Evolutionary conservation across 208 protist species (phyloP).

Genomic region (Lotmaria passim): DNA sequence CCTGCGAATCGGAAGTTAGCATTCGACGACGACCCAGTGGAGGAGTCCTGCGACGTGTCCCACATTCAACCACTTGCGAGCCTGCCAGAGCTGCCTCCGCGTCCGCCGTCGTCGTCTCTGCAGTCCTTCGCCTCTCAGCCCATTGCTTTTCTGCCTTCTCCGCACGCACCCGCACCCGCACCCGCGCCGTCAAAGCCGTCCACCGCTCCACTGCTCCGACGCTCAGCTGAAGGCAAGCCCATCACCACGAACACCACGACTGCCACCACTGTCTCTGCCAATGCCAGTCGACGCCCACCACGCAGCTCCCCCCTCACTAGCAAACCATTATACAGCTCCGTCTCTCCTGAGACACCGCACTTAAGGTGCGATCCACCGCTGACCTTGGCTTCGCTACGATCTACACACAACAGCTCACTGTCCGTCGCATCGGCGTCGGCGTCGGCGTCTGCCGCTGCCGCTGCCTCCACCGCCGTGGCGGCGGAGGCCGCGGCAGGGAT

Average conservation of each 20-base stretch:
- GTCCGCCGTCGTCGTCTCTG: slow-evolving; percentile 5
- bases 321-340: not conserved
- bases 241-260: not conserved
- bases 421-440: too few species aligned
- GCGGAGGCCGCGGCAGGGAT: slow-evolving; percentile 6
- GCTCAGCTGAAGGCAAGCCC: not conserved
- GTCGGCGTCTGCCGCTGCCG: too few species aligned
- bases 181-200: not conserved
- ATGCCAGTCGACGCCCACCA: not conserved
- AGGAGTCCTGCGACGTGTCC: not conserved
- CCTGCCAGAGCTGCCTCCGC: slow-evolving; percentile 13
- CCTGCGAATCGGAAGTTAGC: slow-evolving; percentile 14
- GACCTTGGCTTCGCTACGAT: not conserved
- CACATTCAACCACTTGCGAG: not conserved
- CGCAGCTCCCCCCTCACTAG: not conserved
- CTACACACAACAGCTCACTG: not conserved
- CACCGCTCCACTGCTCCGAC: not conserved
- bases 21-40: slow-evolving; percentile 8
- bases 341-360: not conserved
- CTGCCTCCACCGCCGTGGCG: not conserved
- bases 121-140: slow-evolving; percentile 3
- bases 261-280: not conserved
- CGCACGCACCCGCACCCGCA: not conserved
- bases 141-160: not conserved
- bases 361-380: too few species aligned